Conservation (phyloP, 176 grass and related monocot genomes). For the Oryza glaberrima region DNA sequence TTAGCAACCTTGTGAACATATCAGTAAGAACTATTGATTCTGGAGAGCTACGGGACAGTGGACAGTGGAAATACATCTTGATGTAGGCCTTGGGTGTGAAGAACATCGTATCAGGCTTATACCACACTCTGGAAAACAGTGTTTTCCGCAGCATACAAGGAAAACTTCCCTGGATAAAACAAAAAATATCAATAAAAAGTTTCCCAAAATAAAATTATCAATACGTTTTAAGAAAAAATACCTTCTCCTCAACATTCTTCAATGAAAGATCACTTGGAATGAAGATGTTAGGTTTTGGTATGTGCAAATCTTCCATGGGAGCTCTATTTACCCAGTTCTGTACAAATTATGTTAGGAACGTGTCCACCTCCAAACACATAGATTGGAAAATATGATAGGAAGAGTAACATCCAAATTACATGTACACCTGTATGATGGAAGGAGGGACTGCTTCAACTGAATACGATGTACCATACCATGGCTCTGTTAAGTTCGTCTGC, state of each 20-base stretch:
- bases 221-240: slow-evolving; percentile 22
- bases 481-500: slow-evolving; percentile 68
- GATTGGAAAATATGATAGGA: slow-evolving; percentile 22
- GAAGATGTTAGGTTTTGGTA: slow-evolving; percentile 89
- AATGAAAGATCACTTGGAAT: slow-evolving; percentile 79
- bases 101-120: slow-evolving; percentile 87
- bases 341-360: slow-evolving; percentile 24
- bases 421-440: slow-evolving; percentile 61
- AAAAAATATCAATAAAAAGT: slow-evolving; percentile 7
- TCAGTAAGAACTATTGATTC: slow-evolving; percentile 81
- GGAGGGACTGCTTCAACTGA: slow-evolving; percentile 68
- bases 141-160: slow-evolving; percentile 81
- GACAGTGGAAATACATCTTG: slow-evolving; percentile 90
- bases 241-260: slow-evolving; percentile 76
- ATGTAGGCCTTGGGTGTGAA: slow-evolving; percentile 82
- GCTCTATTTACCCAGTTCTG: slow-evolving; percentile 86
- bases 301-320: slow-evolving; percentile 70
- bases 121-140: slow-evolving; percentile 88
- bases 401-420: slow-evolving; percentile 10
- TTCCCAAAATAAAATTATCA: slow-evolving; percentile 37
- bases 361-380: slow-evolving; percentile 9
- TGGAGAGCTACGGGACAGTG: slow-evolving; percentile 68
- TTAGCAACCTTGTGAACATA: slow-evolving; percentile 84
- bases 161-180: slow-evolving; percentile 61
- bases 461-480: slow-evolving; percentile 88